phyloP scores from a whole-genome alignment of 1,284 basidiomycete species.

The Mixia osmundae region DNA sequence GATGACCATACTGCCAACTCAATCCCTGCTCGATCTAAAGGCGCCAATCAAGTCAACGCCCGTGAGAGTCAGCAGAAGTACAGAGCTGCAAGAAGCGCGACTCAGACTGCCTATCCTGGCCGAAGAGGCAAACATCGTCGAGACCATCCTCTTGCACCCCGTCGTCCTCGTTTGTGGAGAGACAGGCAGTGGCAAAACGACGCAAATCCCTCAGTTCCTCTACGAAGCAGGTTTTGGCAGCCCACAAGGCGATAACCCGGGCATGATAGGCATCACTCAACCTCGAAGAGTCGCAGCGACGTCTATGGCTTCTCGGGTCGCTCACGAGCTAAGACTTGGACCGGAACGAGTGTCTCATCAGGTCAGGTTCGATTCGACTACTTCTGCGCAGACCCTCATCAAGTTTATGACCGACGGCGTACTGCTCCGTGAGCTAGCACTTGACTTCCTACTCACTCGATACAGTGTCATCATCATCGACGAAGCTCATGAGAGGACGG shows the following conservation, averaged over 20 bases:
- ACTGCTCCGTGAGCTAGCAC: slow-evolving; percentile 69
- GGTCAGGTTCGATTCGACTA: slow-evolving; percentile 88
- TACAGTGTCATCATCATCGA: slow-evolving; percentile 93
- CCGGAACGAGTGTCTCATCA: slow-evolving; percentile 62
- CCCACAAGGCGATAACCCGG: slow-evolving; percentile 60
- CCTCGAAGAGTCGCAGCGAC: slow-evolving; percentile 92
- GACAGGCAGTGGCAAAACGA: slow-evolving; percentile 96
- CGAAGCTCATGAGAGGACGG: slow-evolving; percentile 91
- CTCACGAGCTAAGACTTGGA: slow-evolving; percentile 58
- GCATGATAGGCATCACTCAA: slow-evolving; percentile 95
- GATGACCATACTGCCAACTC: slow-evolving; percentile 8
- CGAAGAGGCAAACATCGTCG: slow-evolving; percentile 87
- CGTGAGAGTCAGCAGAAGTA: slow-evolving; percentile 9
- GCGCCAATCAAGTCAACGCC: not conserved
- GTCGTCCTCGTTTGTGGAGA: slow-evolving; percentile 52
- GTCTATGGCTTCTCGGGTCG: slow-evolving; percentile 80
- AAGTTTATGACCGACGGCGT: slow-evolving; percentile 99
- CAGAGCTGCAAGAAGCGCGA: slow-evolving; percentile 52
- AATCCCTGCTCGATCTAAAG: slow-evolving; percentile 8
- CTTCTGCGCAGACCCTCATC: slow-evolving; percentile 66
- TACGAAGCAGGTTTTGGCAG: slow-evolving; percentile 89
- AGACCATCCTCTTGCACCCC: slow-evolving; percentile 63
- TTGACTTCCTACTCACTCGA: slow-evolving; percentile 66
- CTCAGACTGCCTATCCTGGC: slow-evolving; percentile 67
- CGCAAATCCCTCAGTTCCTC: slow-evolving; percentile 81